Base-by-base conservation (phyloP, 495 filamentous ascomycete genomes). In the Penicillium subrubescens region DNA sequence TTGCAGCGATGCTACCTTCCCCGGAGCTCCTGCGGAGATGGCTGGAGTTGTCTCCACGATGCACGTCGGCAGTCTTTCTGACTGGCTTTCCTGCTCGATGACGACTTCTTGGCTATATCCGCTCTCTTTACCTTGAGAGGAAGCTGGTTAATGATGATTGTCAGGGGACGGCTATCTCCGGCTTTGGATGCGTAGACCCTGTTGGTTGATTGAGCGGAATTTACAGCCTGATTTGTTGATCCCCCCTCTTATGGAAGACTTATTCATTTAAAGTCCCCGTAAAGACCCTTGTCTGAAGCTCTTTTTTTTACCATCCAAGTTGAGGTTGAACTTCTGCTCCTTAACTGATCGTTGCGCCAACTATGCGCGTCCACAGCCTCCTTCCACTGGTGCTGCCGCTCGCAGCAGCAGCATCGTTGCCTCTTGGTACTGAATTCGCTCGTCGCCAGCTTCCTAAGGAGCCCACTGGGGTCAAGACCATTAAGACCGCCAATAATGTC, bases 401-500 rank as follows among this genome's bases (percentile, higher is more conserved):
- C 23, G 69, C 67, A 33, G 64, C 75, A 25, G 65, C 67, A 23
- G 57, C 65, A 23, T 70, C 67, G 39, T 59, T 69, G 21, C 55
- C 58, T 1, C 51, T 63, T 5, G 64, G 54, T 35, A 58, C 65
- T 44, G 66, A 74, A 53, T 59, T 73, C 25, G 61, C 65, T 71
- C 63, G 66, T 57, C 72, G 80, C 57, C 81, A 83, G 62, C 44
- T 83, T 23, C 81, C 81, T 19, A 73, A 79, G 8, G 77, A 85
- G 55, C 80, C 87, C 11, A 83, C 76, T 2, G 83, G 77, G 15
- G 82, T 89, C 25, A 86, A 81, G 60, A 84, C 84, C 5, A 83
- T 89, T 54, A 81, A 78, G 27, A 86, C 87, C 0, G 84, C 87
- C 12, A 83, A 82, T 56, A 84, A 84, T 59, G 81, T 79, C 60